Conservation (phyloP, 352 stramenopile species). For the Peronospora farinosa region DNA sequence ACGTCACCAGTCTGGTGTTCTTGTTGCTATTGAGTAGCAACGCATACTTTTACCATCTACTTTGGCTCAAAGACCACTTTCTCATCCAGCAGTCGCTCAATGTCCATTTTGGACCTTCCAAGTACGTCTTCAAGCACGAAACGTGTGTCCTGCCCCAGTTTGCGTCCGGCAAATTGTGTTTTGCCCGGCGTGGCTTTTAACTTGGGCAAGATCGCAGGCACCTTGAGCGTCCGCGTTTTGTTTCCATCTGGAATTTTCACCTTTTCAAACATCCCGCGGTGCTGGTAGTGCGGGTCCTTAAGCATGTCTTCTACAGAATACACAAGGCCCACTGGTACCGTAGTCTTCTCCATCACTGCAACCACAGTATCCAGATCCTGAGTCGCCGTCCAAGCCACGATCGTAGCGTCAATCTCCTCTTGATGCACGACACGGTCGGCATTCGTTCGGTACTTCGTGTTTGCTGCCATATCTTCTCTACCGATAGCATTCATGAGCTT, state of each 20-base stretch:
- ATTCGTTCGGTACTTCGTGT: constrained; percentile 64
- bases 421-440: constrained; percentile 54
- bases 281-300: constrained; percentile 56
- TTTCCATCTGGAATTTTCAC: constrained; percentile 41
- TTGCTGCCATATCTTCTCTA: constrained; percentile 41
- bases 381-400: constrained; percentile 49
- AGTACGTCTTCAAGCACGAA: constrained; percentile 54
- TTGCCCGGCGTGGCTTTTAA: constrained; percentile 50
- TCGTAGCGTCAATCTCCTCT: constrained; percentile 51
- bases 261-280: constrained; percentile 75
- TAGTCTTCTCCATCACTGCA: constrained; percentile 50
- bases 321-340: constrained; percentile 61
- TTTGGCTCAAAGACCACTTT: constrained; percentile 63
- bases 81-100: constrained; percentile 47
- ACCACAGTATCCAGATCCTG: constrained; percentile 43
- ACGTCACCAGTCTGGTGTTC: too few relatives aligned
- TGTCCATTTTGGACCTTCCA: constrained; percentile 41
- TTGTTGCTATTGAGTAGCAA: background rate
- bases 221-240: constrained; percentile 37
- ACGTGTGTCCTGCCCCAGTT: constrained; percentile 66
- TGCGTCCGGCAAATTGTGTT: constrained; percentile 58
- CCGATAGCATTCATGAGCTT: constrained; percentile 76
- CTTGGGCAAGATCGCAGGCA: constrained; percentile 76
- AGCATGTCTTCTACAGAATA: constrained; percentile 82
- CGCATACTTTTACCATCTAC: constrained; percentile 1